Evolutionary conservation across 495 filamentous ascomycete genomes (phyloP).

Genomic region (Pseudevernia furfuracea): DNA sequence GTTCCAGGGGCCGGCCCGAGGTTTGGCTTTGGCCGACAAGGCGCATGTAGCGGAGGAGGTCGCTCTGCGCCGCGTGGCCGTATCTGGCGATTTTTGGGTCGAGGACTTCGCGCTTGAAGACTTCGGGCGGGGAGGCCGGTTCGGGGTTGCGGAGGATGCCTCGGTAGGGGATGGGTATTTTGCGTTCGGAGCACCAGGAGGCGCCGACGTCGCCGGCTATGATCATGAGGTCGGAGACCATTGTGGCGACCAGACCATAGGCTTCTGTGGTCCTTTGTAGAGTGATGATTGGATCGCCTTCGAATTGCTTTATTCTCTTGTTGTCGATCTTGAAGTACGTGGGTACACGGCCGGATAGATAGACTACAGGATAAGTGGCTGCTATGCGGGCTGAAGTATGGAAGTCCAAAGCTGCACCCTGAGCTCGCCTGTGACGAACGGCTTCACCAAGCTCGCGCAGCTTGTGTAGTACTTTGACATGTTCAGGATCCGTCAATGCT

Average conservation of each 20-base stretch:
- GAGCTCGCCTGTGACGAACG: conserved; percentile 5
- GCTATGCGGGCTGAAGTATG: background rate
- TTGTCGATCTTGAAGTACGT: background rate
- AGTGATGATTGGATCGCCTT: conserved; percentile 20
- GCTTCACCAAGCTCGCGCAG: conserved; percentile 16
- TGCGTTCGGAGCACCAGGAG: conserved; percentile 62
- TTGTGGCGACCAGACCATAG: conserved; percentile 13
- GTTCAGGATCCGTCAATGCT: conserved; percentile 7
- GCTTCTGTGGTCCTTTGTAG: conserved; percentile 12
- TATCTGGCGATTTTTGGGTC: conserved; percentile 20
- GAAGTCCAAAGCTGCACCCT: conserved; percentile 1
- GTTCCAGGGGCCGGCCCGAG: conserved; percentile 43
- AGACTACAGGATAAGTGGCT: background rate
- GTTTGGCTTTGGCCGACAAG: conserved; percentile 47
- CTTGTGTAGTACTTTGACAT: conserved; percentile 14
- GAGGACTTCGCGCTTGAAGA: conserved; percentile 11
- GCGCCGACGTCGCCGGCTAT: conserved; percentile 66
- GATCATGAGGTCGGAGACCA: conserved; percentile 66
- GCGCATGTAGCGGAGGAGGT: conserved; percentile 33
- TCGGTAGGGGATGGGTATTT: conserved; percentile 73
- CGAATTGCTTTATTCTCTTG: background rate
- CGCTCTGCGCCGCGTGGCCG: conserved; percentile 25
- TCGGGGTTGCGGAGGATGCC: conserved; percentile 56
- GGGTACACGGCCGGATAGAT: background rate
- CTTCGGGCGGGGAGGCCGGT: conserved; percentile 30